phyloP scores from a whole-genome alignment of 208 protist genomes.

The Trypanosoma theileri region DNA sequence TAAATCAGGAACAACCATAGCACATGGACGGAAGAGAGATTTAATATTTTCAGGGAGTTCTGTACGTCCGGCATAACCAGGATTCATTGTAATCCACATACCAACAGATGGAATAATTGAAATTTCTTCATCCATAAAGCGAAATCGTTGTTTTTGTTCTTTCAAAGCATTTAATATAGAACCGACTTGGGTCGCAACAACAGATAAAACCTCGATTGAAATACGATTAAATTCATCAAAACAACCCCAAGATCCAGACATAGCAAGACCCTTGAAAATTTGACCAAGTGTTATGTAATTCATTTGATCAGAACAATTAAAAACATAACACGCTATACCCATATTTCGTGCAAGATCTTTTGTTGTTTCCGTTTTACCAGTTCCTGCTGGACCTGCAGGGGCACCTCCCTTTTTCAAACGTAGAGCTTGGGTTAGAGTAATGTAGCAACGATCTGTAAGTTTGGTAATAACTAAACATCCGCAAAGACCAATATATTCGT shows the following conservation, averaged over 20 bases:
- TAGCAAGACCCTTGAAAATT: conserved; percentile 97
- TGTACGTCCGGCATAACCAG: conserved; percentile 96
- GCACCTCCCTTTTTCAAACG: conserved; percentile 91
- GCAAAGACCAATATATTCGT: conserved; percentile 98
- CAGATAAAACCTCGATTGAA: conserved; percentile 97
- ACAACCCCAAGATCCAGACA: conserved; percentile 96
- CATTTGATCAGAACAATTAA: conserved; percentile 99
- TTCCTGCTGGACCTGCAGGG: conserved; percentile 92
- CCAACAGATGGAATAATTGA: conserved; percentile 87
- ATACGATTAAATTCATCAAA: conserved; percentile 98
- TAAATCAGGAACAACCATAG: conserved; percentile 98
- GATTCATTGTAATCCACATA: conserved; percentile 98
- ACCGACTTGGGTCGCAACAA: conserved; percentile 97
- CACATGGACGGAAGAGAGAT: conserved; percentile 96
- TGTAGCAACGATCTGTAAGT: conserved; percentile 98
- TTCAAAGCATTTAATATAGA: conserved; percentile 98
- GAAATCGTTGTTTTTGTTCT: conserved; percentile 93
- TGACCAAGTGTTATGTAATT: conserved; percentile 97
- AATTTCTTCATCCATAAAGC: conserved; percentile 96
- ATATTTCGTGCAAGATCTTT: conserved; percentile 94
- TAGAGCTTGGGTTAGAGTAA: conserved; percentile 96
- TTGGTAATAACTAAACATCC: conserved; percentile 99
- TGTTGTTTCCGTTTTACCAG: conserved; percentile 95
- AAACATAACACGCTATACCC: conserved; percentile 94
- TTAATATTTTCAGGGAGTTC: conserved; percentile 98